Evolutionary conservation across 768 basidiomycete species (phyloP).

Genomic region (Clavulina sp.): DNA sequence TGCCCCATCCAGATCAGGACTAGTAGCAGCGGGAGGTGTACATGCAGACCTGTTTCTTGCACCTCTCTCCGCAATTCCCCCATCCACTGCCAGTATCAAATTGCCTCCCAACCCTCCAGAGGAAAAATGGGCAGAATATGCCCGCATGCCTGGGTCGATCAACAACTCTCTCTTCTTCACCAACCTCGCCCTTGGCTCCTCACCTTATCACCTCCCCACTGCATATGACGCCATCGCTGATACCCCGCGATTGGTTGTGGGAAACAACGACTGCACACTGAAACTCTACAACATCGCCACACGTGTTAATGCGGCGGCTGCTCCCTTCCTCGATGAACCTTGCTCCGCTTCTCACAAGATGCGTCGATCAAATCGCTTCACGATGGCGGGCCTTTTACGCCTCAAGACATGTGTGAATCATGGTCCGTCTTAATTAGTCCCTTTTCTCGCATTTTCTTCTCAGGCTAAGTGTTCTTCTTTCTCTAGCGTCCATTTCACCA

Average conservation of each 20-base stretch:
- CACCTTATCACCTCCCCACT: slow-evolving; percentile 1
- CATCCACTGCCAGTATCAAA: neutral
- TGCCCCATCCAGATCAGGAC: slow-evolving; percentile 2
- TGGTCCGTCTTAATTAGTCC: slow-evolving; percentile 30
- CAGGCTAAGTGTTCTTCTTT: slow-evolving; percentile 9
- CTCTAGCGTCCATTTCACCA: slow-evolving; percentile 73
- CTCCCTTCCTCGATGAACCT: too few species aligned
- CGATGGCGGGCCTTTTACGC: slow-evolving; percentile 34
- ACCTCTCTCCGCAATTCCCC: slow-evolving; percentile 2
- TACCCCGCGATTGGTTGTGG: slow-evolving; percentile 59
- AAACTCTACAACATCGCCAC: slow-evolving; percentile 32
- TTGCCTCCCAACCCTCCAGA: neutral
- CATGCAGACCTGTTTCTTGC: slow-evolving; percentile 8
- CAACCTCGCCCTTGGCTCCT: slow-evolving; percentile 4
- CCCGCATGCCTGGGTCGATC: slow-evolving; percentile 30
- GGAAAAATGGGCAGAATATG: neutral
- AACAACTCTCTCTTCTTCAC: slow-evolving; percentile 65
- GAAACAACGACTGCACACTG: slow-evolving; percentile 73
- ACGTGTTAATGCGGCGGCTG: slow-evolving; percentile 41
- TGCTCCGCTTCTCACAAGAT: slow-evolving; percentile 23
- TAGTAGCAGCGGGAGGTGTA: slow-evolving; percentile 7
- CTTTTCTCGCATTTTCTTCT: slow-evolving; percentile 1
- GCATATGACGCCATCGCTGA: slow-evolving; percentile 39
- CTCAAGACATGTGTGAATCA: slow-evolving; percentile 66
- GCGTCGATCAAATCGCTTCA: slow-evolving; percentile 26